Conservation (phyloP, 2,329 filamentous ascomycete genomes). For the Samsoniella hepiali region DNA sequence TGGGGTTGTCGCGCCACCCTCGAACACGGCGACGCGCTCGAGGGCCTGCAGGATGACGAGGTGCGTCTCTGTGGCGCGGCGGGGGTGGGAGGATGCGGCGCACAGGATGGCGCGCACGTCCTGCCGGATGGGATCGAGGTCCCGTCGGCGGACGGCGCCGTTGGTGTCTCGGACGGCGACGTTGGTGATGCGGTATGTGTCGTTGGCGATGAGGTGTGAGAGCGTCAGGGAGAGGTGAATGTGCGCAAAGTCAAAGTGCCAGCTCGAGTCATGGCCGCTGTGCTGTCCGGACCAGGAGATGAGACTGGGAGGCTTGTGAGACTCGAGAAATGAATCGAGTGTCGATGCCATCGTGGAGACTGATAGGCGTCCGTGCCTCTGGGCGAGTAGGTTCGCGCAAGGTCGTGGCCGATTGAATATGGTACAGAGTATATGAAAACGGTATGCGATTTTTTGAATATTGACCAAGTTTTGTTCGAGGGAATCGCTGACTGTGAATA, state of each 20-base stretch:
- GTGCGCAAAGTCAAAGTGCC: background rate
- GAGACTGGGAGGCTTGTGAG: background rate
- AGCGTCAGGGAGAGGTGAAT: background rate
- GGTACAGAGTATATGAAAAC: too few relatives aligned
- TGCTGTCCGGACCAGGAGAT: background rate
- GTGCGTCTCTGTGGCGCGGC: constrained; percentile 11
- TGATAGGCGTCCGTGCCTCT: background rate
- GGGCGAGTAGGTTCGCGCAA: too few relatives aligned
- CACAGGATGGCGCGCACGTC: constrained; percentile 21
- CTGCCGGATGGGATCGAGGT: constrained; percentile 22
- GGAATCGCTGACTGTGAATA: too few relatives aligned
- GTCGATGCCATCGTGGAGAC: background rate
- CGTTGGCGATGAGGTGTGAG: background rate
- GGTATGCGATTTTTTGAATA: too few relatives aligned
- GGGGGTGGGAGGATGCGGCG: background rate
- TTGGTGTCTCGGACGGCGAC: background rate
- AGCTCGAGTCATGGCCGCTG: background rate
- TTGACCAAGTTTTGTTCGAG: too few relatives aligned
- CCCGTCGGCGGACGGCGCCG: background rate
- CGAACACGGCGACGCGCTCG: constrained; percentile 20
- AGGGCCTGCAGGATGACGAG: constrained; percentile 22
- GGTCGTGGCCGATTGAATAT: too few relatives aligned
- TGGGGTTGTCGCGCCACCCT: background rate
- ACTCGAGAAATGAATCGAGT: background rate
- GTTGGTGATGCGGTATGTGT: background rate